A percentile compares a stretch with the other conserved stretches of the same genome.
Evolutionary conservation across 2,329 filamentous ascomycete species (phyloP).

Genomic region (Pyricularia grisea): DNA sequence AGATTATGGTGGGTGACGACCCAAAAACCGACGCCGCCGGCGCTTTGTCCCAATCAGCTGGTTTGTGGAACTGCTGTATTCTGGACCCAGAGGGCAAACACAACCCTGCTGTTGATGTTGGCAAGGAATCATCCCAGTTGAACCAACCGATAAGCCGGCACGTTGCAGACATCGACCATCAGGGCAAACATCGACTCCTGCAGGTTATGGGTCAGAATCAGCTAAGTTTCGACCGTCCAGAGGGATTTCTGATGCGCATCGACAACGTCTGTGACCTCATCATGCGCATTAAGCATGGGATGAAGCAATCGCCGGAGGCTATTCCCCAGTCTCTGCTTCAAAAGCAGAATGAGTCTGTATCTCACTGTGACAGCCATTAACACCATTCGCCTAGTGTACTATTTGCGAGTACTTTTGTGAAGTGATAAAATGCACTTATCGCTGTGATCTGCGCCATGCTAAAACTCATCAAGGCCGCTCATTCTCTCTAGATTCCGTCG

Average conservation of each 20-base stretch:
- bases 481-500: neutral
- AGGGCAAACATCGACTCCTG: neutral
- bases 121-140: neutral
- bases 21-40: conserved; percentile 1
- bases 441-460: neutral
- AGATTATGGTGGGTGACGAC: conserved; percentile 3
- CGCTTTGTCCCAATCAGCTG: neutral
- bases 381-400: neutral
- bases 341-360: neutral
- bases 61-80: neutral
- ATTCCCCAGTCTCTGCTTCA: neutral
- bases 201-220: neutral
- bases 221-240: neutral
- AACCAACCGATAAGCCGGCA: neutral
- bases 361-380: neutral
- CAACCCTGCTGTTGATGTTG: neutral
- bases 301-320: neutral
- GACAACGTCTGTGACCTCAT: neutral
- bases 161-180: neutral
- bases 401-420: neutral
- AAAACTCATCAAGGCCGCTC: neutral
- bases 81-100: neutral
- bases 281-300: neutral
- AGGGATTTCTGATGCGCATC: neutral
- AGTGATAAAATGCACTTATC: neutral